phyloP scores from a whole-genome alignment of 1,139 yeast genomes.

The Blastobotrys apis region DNA sequence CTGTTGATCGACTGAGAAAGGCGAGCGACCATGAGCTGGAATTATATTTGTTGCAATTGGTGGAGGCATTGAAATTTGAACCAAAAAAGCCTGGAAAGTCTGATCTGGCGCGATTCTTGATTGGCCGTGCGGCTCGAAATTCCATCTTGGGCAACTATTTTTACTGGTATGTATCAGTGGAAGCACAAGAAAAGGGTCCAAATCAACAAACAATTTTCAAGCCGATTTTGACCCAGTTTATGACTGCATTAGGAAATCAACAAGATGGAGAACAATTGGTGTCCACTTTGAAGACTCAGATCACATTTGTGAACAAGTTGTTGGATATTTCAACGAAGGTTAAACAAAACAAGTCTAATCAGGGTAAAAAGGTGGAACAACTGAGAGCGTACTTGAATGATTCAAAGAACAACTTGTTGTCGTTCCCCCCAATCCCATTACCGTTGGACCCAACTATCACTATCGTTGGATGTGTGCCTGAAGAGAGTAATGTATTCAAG shows the following conservation, averaged over 20 bases:
- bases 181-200: slow-evolving; percentile 40
- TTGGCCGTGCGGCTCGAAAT: slow-evolving; percentile 65
- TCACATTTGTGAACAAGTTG: slow-evolving; percentile 41
- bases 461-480: slow-evolving; percentile 73
- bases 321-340: slow-evolving; percentile 43
- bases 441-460: slow-evolving; percentile 68
- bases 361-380: slow-evolving; percentile 52
- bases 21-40: slow-evolving; percentile 80
- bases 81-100: slow-evolving; percentile 24
- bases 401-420: slow-evolving; percentile 38
- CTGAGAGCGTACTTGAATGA: slow-evolving; percentile 37
- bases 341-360: slow-evolving; percentile 49
- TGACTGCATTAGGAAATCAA: slow-evolving; percentile 29
- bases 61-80: slow-evolving; percentile 87
- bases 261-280: slow-evolving; percentile 29
- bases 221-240: slow-evolving; percentile 32
- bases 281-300: slow-evolving; percentile 41
- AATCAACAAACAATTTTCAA: slow-evolving; percentile 25
- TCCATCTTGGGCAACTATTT: slow-evolving; percentile 72
- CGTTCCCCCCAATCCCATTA: slow-evolving; percentile 55
- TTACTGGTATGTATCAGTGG: slow-evolving; percentile 90
- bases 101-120: slow-evolving; percentile 74
- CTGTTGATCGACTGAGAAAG: slow-evolving; percentile 73
- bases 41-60: slow-evolving; percentile 79
- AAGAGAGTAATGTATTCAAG: slow-evolving; percentile 81